These are phyloP conservation scores for Paraphoma chrysanthemicola DNA, from an alignment of 2,329 filamentous ascomycete species.

Conservation along the genomic window DNA sequence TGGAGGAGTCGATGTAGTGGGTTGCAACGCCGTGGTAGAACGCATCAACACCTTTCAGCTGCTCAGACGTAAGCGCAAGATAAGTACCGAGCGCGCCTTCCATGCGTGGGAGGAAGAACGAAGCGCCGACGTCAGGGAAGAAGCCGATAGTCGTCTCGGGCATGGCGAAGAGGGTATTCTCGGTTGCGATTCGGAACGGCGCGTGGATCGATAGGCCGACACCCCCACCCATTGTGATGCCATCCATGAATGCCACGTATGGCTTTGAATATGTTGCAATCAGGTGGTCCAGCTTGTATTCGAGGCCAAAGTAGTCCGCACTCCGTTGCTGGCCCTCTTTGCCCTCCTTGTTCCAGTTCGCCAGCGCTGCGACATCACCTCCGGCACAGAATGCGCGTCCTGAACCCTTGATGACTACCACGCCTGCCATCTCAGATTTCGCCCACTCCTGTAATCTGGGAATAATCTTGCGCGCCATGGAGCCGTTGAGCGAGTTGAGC, in stretches of 20 bases:
- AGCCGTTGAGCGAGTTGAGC: constrained; percentile 89
- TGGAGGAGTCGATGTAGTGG: constrained; percentile 93
- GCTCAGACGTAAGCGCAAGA: constrained; percentile 88
- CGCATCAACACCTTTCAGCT: constrained; percentile 80
- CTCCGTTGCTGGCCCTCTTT: constrained; percentile 75
- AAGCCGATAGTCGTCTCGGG: constrained; percentile 98
- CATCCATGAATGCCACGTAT: constrained; percentile 95
- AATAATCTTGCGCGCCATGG: constrained; percentile 94
- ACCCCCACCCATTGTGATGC: constrained; percentile 97
- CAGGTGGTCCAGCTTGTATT: constrained; percentile 95
- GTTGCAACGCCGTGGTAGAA: constrained; percentile 94
- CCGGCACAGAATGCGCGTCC: constrained; percentile 91
- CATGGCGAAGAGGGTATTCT: constrained; percentile 96
- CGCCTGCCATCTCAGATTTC: constrained; percentile 91
- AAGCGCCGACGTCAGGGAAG: constrained; percentile 96
- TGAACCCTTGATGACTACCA: constrained; percentile 89
- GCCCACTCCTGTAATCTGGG: constrained; percentile 91
- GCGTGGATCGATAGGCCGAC: constrained; percentile 94
- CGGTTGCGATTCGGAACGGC: constrained; percentile 94
- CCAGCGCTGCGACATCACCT: constrained; percentile 85
- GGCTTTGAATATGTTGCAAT: constrained; percentile 95
- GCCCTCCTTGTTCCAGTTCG: constrained; percentile 72
- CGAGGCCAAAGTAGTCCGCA: constrained; percentile 85
- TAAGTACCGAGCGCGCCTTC: constrained; percentile 89
- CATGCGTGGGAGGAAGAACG: constrained; percentile 92